Conservation (phyloP, 768 basidiomycete genomes). For the Pleurotus citrinopileatus region DNA sequence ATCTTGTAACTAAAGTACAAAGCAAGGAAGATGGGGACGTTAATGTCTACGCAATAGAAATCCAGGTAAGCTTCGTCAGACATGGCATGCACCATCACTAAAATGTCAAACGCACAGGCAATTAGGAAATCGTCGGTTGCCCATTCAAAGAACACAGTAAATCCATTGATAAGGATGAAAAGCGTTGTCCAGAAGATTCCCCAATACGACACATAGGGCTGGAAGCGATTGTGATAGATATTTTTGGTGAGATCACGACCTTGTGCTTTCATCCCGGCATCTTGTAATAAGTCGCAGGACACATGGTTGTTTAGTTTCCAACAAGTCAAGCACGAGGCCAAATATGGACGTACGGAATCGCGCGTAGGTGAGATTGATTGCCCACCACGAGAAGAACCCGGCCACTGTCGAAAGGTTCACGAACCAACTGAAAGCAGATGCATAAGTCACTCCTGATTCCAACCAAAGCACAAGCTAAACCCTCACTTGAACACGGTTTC, state of each 20-base stretch:
- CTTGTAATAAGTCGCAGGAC: slow-evolving; percentile 23
- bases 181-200: slow-evolving; percentile 62
- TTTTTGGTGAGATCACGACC: slow-evolving; percentile 62
- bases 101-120: slow-evolving; percentile 40
- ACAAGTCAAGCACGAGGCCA: background rate
- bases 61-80: too few relatives aligned
- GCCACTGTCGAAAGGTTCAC: slow-evolving; percentile 63
- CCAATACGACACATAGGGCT: slow-evolving; percentile 71
- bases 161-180: slow-evolving; percentile 54
- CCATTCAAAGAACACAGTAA: slow-evolving; percentile 64
- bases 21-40: slow-evolving; percentile 41
- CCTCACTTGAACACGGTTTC: slow-evolving; percentile 54
- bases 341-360: slow-evolving; percentile 47
- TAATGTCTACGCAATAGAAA: slow-evolving; percentile 38
- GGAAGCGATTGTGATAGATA: slow-evolving; percentile 57
- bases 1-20: slow-evolving; percentile 43
- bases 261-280: slow-evolving; percentile 60
- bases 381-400: slow-evolving; percentile 65
- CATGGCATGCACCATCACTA: too few relatives aligned
- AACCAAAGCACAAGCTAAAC: background rate
- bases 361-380: slow-evolving; percentile 71
- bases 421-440: slow-evolving; percentile 49
- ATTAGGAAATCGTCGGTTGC: slow-evolving; percentile 49
- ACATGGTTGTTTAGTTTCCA: too few relatives aligned
- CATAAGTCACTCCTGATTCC: background rate